Base-by-base conservation (phyloP, 1,139 yeast genomes). In the Saccharomyces hybrid region DNA sequence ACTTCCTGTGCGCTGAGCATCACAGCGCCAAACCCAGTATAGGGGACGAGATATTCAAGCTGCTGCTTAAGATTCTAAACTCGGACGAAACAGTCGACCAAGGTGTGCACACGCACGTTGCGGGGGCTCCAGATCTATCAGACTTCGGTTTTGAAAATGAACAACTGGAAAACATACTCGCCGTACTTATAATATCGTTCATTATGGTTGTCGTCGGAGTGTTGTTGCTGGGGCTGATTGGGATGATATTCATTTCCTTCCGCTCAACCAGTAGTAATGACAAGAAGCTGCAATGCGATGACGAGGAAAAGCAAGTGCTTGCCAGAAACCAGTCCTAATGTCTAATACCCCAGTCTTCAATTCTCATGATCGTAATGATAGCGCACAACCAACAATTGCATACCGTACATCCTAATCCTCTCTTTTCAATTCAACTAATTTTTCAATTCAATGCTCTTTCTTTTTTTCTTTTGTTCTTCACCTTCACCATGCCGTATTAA, bases 171-270 rank as follows among this genome's bases (percentile, higher is more conserved):
- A 54, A 57, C 24, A 47, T 56, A 48, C 50, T 57, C 9, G 51
- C 58, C 16, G 50, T 56, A 6, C 55, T 56, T 44, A 41, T 60
- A 31, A 55, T 59, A 47, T 53, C 58, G 57, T 60, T 60, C 41
- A 44, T 60, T 34, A 49, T 59, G 38, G 59, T 59, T 14, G 52
- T 59, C 46, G 52, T 59, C 14, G 51, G 55, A n/a, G 58, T 60
- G 44, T 46, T 58, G 48, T 44, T 54, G 21, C 54, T 57, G 42
- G 63, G 61, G 31, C 16, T 53, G 48, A 46, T 55, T 12, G 50
- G 54, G 31, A 34, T 58, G 50, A 49, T 55, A 29, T 49, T 58
- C 29, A 51, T 57, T 3, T 48, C 57, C 34, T 44, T 53, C 46
- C 49, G 53, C 26, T 34, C 56, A 34, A 49, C 49, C 28, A 54